Evolutionary conservation across 2,329 filamentous ascomycete species (phyloP).

Genomic region (Cladophialophora bantiana): DNA sequence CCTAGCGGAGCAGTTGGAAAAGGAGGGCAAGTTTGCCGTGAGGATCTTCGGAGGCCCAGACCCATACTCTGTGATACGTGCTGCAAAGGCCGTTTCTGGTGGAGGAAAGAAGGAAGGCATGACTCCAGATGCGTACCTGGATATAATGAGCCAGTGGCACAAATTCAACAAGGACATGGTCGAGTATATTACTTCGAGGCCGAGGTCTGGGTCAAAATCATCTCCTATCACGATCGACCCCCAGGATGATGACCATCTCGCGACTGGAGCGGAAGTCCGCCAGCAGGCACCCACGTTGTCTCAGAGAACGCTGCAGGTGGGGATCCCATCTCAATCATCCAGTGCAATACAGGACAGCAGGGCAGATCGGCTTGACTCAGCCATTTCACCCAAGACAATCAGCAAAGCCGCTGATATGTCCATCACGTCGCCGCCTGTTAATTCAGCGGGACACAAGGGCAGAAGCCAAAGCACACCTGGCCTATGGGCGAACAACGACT

Average conservation of each 20-base stretch:
- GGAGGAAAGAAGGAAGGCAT: slow-evolving; percentile 36
- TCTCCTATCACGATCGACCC: slow-evolving; percentile 13
- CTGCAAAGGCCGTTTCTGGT: slow-evolving; percentile 31
- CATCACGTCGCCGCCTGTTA: slow-evolving; percentile 25
- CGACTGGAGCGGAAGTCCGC: slow-evolving; percentile 5
- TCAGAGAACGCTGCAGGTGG: neutral
- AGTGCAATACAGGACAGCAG: neutral
- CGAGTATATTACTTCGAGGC: slow-evolving; percentile 57
- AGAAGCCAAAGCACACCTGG: slow-evolving; percentile 30
- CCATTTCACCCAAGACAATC: slow-evolving; percentile 36
- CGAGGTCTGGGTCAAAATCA: slow-evolving; percentile 14
- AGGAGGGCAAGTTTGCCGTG: slow-evolving; percentile 60
- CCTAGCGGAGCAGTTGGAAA: slow-evolving; percentile 62
- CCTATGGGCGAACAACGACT: slow-evolving; percentile 11
- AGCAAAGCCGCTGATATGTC: slow-evolving; percentile 31
- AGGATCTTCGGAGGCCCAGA: slow-evolving; percentile 58
- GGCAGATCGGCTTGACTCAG: slow-evolving; percentile 16
- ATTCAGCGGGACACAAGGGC: slow-evolving; percentile 4
- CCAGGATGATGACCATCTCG: slow-evolving; percentile 8
- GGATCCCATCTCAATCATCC: neutral
- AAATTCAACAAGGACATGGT: slow-evolving; percentile 74
- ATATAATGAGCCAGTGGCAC: slow-evolving; percentile 76
- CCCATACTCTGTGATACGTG: slow-evolving; percentile 23
- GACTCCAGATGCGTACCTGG: slow-evolving; percentile 67
- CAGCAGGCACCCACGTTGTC: neutral